Evolutionary conservation across 148 eudicot genomes (phyloP), one percentile per base, ranked within the genome.

Genomic region (Rheum nobile): DNA sequence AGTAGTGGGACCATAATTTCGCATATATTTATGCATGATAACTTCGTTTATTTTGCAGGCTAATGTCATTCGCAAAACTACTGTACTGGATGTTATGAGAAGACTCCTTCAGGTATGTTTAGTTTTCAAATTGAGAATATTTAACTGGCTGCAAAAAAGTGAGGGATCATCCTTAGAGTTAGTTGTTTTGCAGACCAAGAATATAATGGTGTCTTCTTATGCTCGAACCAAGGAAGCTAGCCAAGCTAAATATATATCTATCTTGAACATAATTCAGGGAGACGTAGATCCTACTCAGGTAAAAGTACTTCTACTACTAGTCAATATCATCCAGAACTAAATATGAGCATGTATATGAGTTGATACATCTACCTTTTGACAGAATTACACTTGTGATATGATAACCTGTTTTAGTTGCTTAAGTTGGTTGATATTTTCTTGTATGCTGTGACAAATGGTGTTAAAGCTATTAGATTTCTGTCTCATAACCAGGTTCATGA

Each of bases 211-310:
- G 73, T 95, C 99, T 72, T 90, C 97, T 32, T 88, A 86, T 85
- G 95, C 97, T 75, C 90, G 92, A 78, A 90, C 89, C 8, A 96
- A 92, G 81, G 97, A 89, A 85, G 99, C 99, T 72, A 92, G 97
- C 82, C 92, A 88, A 85, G 93, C 99, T 63, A 96, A 96, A 77
- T 96, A 92, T 79, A 96, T 96, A 78, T 96, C 99, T 28, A 96
- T 96, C 80, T 80, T 96, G 37, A 96, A 96, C 79, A 96, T 96
- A 31, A 96, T 96, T 70, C 99, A 96, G 76, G 97, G 99, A 43
- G 99, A 96, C 83, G 99, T 96, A 34, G 99, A 96, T 79, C 97
- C 99, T 76, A 96, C 99, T 22, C 97, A 96, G 99, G 99, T 90
- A n/a, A 41, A 41, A 41, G 11, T 41, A 6, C 1, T 41, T 1